phyloP scores from a whole-genome alignment of 169 alveolate genomes.

The Miamiensis avidus region DNA sequence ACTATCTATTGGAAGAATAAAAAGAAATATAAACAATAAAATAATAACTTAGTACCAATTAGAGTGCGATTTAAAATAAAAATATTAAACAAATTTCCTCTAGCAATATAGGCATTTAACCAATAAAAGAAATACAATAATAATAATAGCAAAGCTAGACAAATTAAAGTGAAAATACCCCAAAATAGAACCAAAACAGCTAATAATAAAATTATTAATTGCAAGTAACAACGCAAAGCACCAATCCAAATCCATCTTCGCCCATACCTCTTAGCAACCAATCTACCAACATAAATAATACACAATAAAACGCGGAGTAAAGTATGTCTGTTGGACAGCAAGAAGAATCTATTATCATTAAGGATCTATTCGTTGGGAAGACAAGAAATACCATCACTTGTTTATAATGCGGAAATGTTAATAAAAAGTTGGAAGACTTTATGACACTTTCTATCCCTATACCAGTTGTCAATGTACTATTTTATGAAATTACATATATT shows the following conservation, averaged over 20 bases:
- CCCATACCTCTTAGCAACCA: background rate
- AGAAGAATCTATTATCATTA: constrained; percentile 16
- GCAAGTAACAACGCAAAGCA: background rate
- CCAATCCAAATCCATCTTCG: background rate
- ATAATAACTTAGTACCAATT: too few species aligned
- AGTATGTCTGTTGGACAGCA: background rate
- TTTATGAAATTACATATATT: background rate
- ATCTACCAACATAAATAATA: background rate
- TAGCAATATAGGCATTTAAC: background rate
- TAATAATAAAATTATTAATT: too few species aligned
- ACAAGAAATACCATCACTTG: constrained; percentile 14
- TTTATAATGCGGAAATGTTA: constrained; percentile 7
- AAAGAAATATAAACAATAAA: too few species aligned
- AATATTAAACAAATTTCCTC: background rate
- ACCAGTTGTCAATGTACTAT: constrained; percentile 1
- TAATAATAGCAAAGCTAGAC: background rate
- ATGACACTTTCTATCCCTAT: constrained; percentile 31
- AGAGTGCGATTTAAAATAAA: too few species aligned
- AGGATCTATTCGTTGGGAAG: constrained; percentile 26
- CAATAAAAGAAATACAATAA: background rate
- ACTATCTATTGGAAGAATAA: constrained; percentile 25
- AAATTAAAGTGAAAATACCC: background rate
- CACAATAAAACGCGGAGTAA: background rate
- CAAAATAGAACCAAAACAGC: background rate
- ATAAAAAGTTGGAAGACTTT: constrained; percentile 21